Conservation (phyloP, 2,329 filamentous ascomycete genomes). For the Cercospora sp. region DNA sequence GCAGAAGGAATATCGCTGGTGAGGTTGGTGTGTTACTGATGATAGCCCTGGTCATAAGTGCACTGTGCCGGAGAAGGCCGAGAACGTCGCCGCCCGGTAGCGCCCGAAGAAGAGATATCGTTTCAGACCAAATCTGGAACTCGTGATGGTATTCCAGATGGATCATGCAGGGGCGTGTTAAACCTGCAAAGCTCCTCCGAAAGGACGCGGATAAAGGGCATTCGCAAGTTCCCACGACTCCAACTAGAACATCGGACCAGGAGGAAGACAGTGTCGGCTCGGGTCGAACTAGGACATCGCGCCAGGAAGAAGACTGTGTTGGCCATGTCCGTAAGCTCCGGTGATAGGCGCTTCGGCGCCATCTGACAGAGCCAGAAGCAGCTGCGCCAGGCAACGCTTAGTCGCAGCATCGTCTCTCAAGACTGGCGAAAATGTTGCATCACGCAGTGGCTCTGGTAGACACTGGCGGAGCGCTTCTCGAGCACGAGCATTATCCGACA, state of each 20-base stretch:
- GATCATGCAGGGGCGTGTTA: background rate
- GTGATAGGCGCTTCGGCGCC: conserved; percentile 26
- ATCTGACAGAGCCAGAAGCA: conserved; percentile 94
- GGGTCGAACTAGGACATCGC: conserved; percentile 5
- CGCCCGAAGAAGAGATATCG: background rate
- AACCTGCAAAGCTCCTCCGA: background rate
- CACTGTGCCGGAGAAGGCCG: background rate
- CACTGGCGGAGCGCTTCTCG: conserved; percentile 94
- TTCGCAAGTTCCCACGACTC: background rate
- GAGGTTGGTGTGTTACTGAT: background rate
- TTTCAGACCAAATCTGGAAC: background rate
- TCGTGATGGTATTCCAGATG: background rate
- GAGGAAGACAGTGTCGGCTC: background rate
- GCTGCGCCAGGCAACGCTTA: conserved; percentile 94
- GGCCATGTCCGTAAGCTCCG: conserved; percentile 12
- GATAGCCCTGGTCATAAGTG: background rate
- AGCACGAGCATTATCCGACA: conserved; percentile 94
- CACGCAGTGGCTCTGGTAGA: conserved; percentile 94
- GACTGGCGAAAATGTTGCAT: conserved; percentile 95
- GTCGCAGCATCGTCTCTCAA: conserved; percentile 95
- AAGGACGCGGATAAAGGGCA: background rate
- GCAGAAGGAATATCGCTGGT: background rate
- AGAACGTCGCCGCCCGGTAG: background rate
- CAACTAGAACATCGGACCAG: background rate
- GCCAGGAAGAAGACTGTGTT: conserved; percentile 8